Conservation (phyloP, 116 monocot species). For the Thalassia testudinum region DNA sequence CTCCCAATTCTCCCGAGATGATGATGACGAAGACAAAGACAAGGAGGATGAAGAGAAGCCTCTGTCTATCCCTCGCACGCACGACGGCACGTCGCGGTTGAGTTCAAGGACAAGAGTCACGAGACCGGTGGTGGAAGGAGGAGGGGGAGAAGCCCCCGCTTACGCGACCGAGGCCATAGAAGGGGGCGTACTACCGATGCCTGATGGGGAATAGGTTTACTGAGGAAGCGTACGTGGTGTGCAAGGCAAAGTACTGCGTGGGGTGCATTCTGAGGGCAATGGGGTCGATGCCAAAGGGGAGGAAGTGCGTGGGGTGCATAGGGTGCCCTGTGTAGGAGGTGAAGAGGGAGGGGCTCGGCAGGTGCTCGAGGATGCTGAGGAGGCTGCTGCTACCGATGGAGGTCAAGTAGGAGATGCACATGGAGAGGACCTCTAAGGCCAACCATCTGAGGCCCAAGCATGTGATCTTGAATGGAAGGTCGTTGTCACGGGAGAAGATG, state of each 20-base stretch:
- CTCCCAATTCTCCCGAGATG: conserved; percentile 4
- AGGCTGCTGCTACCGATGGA: conserved; percentile 50
- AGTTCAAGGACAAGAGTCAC: conserved; percentile 11
- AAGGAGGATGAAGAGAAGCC: not conserved
- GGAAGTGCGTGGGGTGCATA: conserved; percentile 73
- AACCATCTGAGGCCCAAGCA: conserved; percentile 60
- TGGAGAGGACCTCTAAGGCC: conserved; percentile 54
- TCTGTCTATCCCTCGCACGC: conserved; percentile 2
- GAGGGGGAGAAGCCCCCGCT: not conserved
- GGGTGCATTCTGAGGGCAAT: conserved; percentile 56
- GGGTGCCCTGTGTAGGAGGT: conserved; percentile 40
- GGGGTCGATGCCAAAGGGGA: conserved; percentile 95
- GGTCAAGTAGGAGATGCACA: conserved; percentile 56
- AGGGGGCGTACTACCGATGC: conserved; percentile 49
- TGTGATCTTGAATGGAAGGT: conserved; percentile 47
- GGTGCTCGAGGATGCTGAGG: conserved; percentile 47
- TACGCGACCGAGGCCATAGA: conserved; percentile 11
- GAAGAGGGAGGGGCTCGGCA: conserved; percentile 56
- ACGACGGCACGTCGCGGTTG: conserved; percentile 3
- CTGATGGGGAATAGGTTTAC: conserved; percentile 46
- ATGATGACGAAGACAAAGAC: conserved; percentile 5
- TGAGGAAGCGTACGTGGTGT: conserved; percentile 62
- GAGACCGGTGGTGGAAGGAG: conserved; percentile 7
- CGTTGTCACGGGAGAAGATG: conserved; percentile 49
- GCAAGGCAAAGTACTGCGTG: conserved; percentile 60